Base-by-base conservation (phyloP, 176 grass and related monocot genomes). In the Cenchrus fungigraminus region DNA sequence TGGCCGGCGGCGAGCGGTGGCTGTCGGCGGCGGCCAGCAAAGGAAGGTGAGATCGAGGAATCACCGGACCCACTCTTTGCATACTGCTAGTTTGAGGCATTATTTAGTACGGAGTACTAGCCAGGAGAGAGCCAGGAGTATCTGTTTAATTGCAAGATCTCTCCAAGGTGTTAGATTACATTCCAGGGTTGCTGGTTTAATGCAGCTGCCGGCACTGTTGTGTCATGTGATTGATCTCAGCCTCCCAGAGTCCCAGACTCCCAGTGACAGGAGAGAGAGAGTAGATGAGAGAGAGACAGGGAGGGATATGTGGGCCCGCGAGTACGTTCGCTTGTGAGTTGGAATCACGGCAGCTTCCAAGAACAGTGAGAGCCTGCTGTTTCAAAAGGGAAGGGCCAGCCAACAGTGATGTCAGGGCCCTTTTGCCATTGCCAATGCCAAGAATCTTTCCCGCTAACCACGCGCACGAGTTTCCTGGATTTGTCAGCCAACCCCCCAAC, bases 301-400 rank as follows among this genome's bases (percentile, higher is more conserved):
- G 47, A 31, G 17, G 17, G 3, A 3, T 7, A 51, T n/a, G 53
- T 82, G 15, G 71, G 31, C 17, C 43, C 4, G 12, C 4, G 61
- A 17, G 43, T 42, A 54, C 16, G 22, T 73, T 79, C 79, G 82
- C 28, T 73, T 28, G 87, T 42, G 51, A 89, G 77, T 76, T 85
- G 77, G 82, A 89, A 85, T 63, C 69, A 75, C 82, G n/a, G 71
- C 88, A 86, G 83, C 79, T 90, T 86, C 73, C 88, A 82, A 73
- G 49, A 66, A 86, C 83, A 62, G 59, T 62, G 59, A 86, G 63
- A 47, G 72, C 83, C 13, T 78, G 57, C 55, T 90, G 83, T 86
- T 82, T 45, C 83, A 78, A 72, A 77, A 82, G 79, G 67, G 34
- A 69, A 29, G 28, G 42, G 71, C 71, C 69, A 47, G 62, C 59